Evolutionary conservation across 2,329 filamentous ascomycete species (phyloP).

Genomic region (Thermoascus crustaceus): DNA sequence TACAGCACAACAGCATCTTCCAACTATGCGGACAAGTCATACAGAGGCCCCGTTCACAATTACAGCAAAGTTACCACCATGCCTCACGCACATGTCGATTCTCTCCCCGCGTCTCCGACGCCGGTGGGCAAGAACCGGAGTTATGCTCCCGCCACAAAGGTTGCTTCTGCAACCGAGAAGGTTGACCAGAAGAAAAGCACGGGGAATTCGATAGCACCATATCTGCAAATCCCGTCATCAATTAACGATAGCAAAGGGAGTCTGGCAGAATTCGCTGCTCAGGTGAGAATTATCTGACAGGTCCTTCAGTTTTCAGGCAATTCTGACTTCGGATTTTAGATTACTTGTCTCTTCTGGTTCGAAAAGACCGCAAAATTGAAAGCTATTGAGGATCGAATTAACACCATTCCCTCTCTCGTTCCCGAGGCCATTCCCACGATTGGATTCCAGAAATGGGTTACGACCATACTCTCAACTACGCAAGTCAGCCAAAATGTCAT

Average conservation of each 20-base stretch:
- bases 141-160: slow-evolving; percentile 16
- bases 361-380: slow-evolving; percentile 75
- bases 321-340: slow-evolving; percentile 42
- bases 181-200: slow-evolving; percentile 20
- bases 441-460: slow-evolving; percentile 89
- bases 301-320: not conserved
- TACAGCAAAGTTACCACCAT: slow-evolving; percentile 14
- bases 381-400: slow-evolving; percentile 55
- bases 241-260: slow-evolving; percentile 70
- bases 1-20: slow-evolving; percentile 25
- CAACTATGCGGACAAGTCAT: slow-evolving; percentile 23
- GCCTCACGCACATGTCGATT: slow-evolving; percentile 16
- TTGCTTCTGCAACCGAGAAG: slow-evolving; percentile 14
- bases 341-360: slow-evolving; percentile 97
- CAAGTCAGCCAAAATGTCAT: slow-evolving; percentile 96
- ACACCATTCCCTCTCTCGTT: slow-evolving; percentile 49
- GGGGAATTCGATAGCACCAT: slow-evolving; percentile 36
- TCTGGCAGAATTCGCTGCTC: slow-evolving; percentile 72
- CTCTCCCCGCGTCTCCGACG: slow-evolving; percentile 15
- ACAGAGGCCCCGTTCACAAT: slow-evolving; percentile 17
- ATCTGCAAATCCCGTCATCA: slow-evolving; percentile 63
- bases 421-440: slow-evolving; percentile 66
- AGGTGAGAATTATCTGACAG: slow-evolving; percentile 45
- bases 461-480: slow-evolving; percentile 81
- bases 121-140: slow-evolving; percentile 16